A percentile compares a stretch with the other conserved stretches of the same genome.
Evolutionary conservation across 352 stramenopile genomes (phyloP).

Genomic region (Phytophthora colocasiae): DNA sequence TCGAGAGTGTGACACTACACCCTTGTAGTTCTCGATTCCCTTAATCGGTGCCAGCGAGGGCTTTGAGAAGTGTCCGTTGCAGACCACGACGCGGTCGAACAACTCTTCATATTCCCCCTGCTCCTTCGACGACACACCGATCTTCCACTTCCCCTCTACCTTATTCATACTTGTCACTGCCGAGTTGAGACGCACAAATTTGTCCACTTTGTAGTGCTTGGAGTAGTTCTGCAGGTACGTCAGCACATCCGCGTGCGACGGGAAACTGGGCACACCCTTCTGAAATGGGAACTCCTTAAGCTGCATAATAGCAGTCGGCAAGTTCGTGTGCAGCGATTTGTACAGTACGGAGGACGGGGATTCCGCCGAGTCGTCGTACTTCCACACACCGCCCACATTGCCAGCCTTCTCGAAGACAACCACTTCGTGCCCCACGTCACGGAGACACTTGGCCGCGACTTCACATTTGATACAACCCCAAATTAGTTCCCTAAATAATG

Average conservation of each 20-base stretch:
- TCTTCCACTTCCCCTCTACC: slow-evolving; percentile 39
- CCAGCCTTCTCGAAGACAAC: slow-evolving; percentile 77
- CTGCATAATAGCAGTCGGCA: slow-evolving; percentile 85
- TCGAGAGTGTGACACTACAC: slow-evolving; percentile 56
- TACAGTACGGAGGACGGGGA: slow-evolving; percentile 68
- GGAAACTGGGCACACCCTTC: slow-evolving; percentile 58
- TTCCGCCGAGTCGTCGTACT: slow-evolving; percentile 63
- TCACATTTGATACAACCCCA: slow-evolving; percentile 1
- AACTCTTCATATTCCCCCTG: slow-evolving; percentile 62
- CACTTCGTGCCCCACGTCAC: slow-evolving; percentile 69
- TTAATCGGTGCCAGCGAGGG: slow-evolving; percentile 56
- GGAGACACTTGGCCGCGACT: slow-evolving; percentile 80
- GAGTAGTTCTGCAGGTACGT: slow-evolving; percentile 78
- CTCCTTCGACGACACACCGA: slow-evolving; percentile 46
- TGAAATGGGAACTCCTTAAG: slow-evolving; percentile 74
- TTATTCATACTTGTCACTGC: slow-evolving; percentile 63
- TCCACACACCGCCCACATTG: slow-evolving; percentile 79
- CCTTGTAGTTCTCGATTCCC: slow-evolving; percentile 61
- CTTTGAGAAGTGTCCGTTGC: slow-evolving; percentile 81
- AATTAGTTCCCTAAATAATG: neutral
- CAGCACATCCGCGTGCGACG: slow-evolving; percentile 68
- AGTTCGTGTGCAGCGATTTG: slow-evolving; percentile 84
- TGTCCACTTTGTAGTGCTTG: slow-evolving; percentile 55
- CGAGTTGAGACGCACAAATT: slow-evolving; percentile 58
- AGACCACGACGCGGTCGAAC: slow-evolving; percentile 80